These are phyloP conservation scores for Acanthochlamys bracteata DNA, from an alignment of 106 monocot species.

Conservation along the genomic window DNA sequence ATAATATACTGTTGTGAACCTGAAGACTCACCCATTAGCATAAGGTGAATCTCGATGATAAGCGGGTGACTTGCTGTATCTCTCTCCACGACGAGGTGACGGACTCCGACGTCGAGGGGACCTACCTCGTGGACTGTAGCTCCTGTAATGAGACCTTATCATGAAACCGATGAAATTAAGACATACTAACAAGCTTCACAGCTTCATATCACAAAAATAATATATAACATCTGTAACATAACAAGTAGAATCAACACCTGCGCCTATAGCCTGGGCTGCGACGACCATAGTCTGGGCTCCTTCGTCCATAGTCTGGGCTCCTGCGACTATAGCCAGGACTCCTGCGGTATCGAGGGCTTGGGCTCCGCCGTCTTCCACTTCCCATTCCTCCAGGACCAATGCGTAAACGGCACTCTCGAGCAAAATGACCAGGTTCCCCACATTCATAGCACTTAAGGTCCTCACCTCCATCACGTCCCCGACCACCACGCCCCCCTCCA, in stretches of 20 bases:
- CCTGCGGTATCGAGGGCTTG: slow-evolving; percentile 62
- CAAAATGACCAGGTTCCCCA: slow-evolving; percentile 91
- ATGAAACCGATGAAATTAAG: not conserved
- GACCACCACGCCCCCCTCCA: slow-evolving; percentile 16
- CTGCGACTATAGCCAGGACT: slow-evolving; percentile 78
- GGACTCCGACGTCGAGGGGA: slow-evolving; percentile 56
- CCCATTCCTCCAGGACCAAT: slow-evolving; percentile 70
- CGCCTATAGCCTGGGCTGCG: not conserved
- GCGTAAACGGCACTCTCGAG: slow-evolving; percentile 77
- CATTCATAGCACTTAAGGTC: slow-evolving; percentile 87
- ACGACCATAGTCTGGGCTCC: not conserved
- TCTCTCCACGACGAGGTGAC: slow-evolving; percentile 51
- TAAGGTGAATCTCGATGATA: slow-evolving; percentile 51
- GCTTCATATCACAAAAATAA: slow-evolving; percentile 2
- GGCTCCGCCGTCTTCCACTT: slow-evolving; percentile 62
- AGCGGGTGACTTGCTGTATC: slow-evolving; percentile 68
- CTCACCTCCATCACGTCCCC: slow-evolving; percentile 37
- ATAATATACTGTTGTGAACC: not conserved
- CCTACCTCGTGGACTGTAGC: slow-evolving; percentile 59
- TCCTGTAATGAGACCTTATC: slow-evolving; percentile 19
- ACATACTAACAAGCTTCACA: not conserved
- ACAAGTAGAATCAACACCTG: not conserved
- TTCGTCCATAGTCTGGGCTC: slow-evolving; percentile 2
- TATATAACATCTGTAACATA: not conserved
- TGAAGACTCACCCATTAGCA: slow-evolving; percentile 42